Base-by-base conservation (phyloP, 2,329 filamentous ascomycete genomes). In the Lachnellula cervina region DNA sequence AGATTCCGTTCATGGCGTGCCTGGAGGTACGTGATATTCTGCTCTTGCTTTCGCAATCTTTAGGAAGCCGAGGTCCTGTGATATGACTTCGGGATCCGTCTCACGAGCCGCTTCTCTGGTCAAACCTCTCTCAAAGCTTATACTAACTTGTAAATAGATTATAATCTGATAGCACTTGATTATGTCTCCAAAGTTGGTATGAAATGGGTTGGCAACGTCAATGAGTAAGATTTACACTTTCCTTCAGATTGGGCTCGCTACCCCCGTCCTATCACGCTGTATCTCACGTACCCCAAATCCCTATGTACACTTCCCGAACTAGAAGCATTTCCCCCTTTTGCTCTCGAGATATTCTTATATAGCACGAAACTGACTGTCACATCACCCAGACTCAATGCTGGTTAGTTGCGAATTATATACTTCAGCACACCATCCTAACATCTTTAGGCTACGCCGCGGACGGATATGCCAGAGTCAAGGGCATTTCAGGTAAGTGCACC, bases 381-480 rank as follows among this genome's bases (percentile, higher is more conserved):
- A 32, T 32, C 28, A 32, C 28, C 8, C 28, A 32, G 28, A 70
- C 78, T 89, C 56, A 89, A 89, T 68, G 86, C 86, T 46, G 83
- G 84, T 83, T 66, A 70, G 76, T 68, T n/a, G 35, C 48, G 50
- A 19, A 7, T 49, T 46, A 5, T 0, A 17, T n/a, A 47, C n/a
- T 32, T 46, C 17, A 34, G 11, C 21, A 11, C n/a, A 16, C 19
- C 19, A 16, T 17, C 19, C 23, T 32, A 35, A 57, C 56, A 28
- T 28, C 5, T 56, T 25, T 66, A 82, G 86, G 84, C 17, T 91
- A 91, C 66, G 87, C 88, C 28, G 86, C 88, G n/a, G 88, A 91
- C 72, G 88, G 88, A 23, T 91, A 91, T 68, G 87, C 87, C 54
- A 80, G 88, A 60, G 79, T 89, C 57, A 87, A 87, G 55, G 84